Percentiles rank a stretch among this genome's conserved stretches.
Evolutionary conservation across 441 rosid genomes (phyloP).

Genomic region (Flueggea neowawraea): DNA sequence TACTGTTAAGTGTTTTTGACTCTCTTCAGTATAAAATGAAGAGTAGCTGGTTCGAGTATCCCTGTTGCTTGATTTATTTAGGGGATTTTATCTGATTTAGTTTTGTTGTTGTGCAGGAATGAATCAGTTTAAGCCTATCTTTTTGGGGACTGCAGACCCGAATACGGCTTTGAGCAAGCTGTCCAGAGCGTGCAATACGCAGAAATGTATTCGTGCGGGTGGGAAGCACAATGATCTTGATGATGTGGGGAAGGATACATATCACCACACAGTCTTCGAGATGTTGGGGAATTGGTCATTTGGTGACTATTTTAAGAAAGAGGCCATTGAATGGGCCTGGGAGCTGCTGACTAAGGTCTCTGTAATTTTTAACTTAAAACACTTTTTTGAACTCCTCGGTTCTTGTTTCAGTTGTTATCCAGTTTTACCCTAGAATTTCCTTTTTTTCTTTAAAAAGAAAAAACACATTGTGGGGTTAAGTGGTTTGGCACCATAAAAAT

Average conservation of each 20-base stretch:
- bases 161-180: conserved; percentile 77
- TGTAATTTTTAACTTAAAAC: neutral
- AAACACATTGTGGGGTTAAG: too few relatives aligned
- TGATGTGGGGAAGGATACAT: conserved; percentile 98
- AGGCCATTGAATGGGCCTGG: conserved; percentile 97
- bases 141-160: conserved; percentile 89
- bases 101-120: conserved; percentile 43
- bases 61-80: too few relatives aligned
- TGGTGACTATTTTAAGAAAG: conserved; percentile 93
- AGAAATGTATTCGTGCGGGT: conserved; percentile 97
- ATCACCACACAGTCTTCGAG: conserved; percentile 97
- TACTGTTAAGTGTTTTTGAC: too few relatives aligned
- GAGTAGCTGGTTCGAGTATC: too few relatives aligned
- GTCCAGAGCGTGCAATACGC: conserved; percentile 84
- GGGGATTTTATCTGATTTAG: neutral
- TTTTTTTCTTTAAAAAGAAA: neutral
- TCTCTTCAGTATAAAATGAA: too few relatives aligned
- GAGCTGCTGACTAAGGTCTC: conserved; percentile 80
- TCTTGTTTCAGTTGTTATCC: too few relatives aligned
- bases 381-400: neutral
- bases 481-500: too few relatives aligned
- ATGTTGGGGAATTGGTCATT: conserved; percentile 99
- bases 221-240: conserved; percentile 98
- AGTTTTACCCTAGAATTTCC: neutral
- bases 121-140: conserved; percentile 95